Evolutionary conservation across 805 yeast species (phyloP).

Genomic region (Metschnikowia proteae): DNA sequence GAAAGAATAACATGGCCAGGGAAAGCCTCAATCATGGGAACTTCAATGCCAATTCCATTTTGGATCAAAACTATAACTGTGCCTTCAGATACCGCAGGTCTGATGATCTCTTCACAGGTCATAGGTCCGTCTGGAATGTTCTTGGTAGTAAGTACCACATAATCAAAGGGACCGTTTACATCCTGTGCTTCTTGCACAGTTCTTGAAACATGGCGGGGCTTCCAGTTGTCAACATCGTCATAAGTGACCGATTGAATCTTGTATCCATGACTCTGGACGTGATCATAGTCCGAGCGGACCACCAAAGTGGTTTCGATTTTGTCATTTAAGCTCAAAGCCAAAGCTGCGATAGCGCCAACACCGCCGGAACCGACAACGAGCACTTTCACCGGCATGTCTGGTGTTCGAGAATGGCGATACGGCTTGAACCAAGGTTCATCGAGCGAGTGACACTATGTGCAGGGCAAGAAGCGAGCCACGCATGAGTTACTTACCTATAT

Average conservation of each 20-base stretch:
- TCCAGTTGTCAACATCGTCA: constrained; percentile 14
- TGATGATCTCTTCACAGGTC: constrained; percentile 41
- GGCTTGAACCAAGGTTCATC: not conserved
- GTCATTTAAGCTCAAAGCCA: constrained; percentile 11
- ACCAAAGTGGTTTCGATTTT: constrained; percentile 16
- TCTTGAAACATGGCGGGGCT: constrained; percentile 12
- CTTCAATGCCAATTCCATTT: constrained; percentile 63
- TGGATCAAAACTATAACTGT: constrained; percentile 58
- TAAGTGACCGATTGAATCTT: constrained; percentile 15
- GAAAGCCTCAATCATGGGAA: constrained; percentile 48
- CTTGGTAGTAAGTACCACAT: constrained; percentile 33
- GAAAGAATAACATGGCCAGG: constrained; percentile 53
- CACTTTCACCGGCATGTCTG: constrained; percentile 10
- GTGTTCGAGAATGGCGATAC: not conserved
- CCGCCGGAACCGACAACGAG: constrained; percentile 21
- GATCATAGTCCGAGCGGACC: constrained; percentile 18
- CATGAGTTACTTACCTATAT: not conserved
- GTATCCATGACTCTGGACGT: constrained; percentile 13
- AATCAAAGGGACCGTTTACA: constrained; percentile 24
- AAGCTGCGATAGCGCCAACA: constrained; percentile 19
- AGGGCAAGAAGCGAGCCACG: not conserved
- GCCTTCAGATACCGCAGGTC: constrained; percentile 22
- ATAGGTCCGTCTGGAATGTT: constrained; percentile 29
- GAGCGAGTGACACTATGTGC: not conserved
- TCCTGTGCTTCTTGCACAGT: constrained; percentile 14